Evolutionary conservation across 352 stramenopile species (phyloP), one percentile per base, ranked within the genome.

Genomic region (Pythium dissimile): DNA sequence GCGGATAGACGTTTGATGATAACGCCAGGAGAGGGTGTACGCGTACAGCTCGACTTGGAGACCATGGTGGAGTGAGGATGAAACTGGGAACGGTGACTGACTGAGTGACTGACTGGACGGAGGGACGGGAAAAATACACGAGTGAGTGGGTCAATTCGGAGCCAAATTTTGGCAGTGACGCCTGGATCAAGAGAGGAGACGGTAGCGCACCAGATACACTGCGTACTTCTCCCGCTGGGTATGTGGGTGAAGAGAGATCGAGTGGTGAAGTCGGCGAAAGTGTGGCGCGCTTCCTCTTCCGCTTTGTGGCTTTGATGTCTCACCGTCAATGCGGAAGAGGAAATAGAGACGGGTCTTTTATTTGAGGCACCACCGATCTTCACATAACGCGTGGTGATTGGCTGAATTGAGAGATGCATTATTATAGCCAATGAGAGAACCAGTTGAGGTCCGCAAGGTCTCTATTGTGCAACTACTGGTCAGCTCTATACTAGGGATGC

Each of bases 31-130:
- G 43, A 1, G 23, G n/a, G 35, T 11, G 13, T 5, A 12, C 0
- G 62, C 59, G 52, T 67, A 67, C 59, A 67, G 24, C 34, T 21
- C 31, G 59, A 53, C 59, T 67, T 67, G 59, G 59, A 67, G 23
- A 67, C 59, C 59, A 67, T 67, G 50, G 59, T 66, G 44, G 1
- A 31, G 9, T 30, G 24, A 23, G 27, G 5, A 34, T 21, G 24
- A 53, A 47, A 43, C 34, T 54, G 54, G 5, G 24, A 12, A 35
- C n/a, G n/a, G 12, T 43, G 28, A 54, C 7, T 18, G 46, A 51
- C n/a, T 41, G 5, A 41, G 34, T n/a, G 34, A 41, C 6, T 3
- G 12, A n/a, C n/a, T 41, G 13, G 6, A 37, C 15, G n/a, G 35
- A 42, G 21, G 23, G 20, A 32, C 32, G 21, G 41, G 23, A 48